phyloP scores from a whole-genome alignment of 352 stramenopile species.

The Pythium biforme region DNA sequence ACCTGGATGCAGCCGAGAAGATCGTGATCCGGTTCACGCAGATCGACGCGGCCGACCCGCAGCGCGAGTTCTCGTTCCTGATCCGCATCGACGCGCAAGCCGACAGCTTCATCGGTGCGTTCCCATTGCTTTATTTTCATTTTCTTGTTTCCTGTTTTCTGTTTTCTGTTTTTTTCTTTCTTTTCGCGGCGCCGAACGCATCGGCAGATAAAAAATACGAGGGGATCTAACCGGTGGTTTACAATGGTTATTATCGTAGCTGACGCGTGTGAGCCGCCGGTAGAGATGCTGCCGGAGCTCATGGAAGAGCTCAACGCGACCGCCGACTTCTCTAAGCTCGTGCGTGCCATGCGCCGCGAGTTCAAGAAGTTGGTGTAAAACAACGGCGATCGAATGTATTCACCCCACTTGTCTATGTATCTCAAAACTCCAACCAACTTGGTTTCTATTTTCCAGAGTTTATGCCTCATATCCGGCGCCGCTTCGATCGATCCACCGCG shows the following conservation, averaged over 20 bases:
- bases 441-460: too few relatives aligned
- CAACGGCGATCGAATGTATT: too few relatives aligned
- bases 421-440: too few relatives aligned
- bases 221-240: too few relatives aligned
- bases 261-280: slow-evolving; percentile 54
- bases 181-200: too few relatives aligned
- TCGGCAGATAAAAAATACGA: too few relatives aligned
- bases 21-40: slow-evolving; percentile 71
- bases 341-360: slow-evolving; percentile 74
- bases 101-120: slow-evolving; percentile 61
- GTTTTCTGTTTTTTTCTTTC: too few relatives aligned
- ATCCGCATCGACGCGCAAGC: slow-evolving; percentile 62
- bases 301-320: slow-evolving; percentile 61
- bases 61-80: slow-evolving; percentile 68
- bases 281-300: slow-evolving; percentile 46
- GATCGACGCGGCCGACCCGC: slow-evolving; percentile 52
- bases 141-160: too few relatives aligned
- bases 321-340: slow-evolving; percentile 71
- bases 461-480: slow-evolving; percentile 26
- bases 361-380: slow-evolving; percentile 67
- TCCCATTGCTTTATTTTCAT: too few relatives aligned
- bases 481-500: slow-evolving; percentile 17
- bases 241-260: slow-evolving; percentile 32
- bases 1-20: slow-evolving; percentile 67
- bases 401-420: not conserved